These are phyloP conservation scores for Cercospora berteroae DNA, from an alignment of 2,329 filamentous ascomycete genomes.

Conservation along the genomic window DNA sequence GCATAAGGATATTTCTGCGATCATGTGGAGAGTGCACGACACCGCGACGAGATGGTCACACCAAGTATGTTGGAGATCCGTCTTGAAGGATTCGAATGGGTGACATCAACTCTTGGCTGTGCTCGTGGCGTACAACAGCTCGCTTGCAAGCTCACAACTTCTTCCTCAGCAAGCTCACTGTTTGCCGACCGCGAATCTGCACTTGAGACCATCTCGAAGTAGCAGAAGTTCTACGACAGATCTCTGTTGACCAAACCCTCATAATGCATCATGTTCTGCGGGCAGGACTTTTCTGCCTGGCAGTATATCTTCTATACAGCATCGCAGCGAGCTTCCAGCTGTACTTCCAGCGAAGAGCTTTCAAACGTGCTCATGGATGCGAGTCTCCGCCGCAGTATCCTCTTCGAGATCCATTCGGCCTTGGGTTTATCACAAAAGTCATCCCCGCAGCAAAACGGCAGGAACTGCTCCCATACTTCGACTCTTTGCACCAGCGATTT, in stretches of 20 bases:
- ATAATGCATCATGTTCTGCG: background rate
- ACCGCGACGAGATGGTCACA: background rate
- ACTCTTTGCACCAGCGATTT: constrained; percentile 1
- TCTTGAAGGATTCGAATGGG: background rate
- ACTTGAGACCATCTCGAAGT: background rate
- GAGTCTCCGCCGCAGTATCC: constrained; percentile 5
- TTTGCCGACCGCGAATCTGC: background rate
- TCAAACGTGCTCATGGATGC: constrained; percentile 1
- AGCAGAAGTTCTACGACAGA: background rate
- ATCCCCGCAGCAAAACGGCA: constrained; percentile 6
- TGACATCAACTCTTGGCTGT: background rate
- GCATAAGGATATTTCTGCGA: background rate
- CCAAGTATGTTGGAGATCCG: background rate
- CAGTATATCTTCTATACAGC: background rate
- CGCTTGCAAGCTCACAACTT: background rate
- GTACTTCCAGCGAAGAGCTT: background rate
- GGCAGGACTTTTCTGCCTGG: background rate
- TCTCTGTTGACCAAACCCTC: background rate
- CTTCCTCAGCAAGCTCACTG: background rate
- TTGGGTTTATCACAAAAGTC: constrained; percentile 2
- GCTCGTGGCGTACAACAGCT: background rate
- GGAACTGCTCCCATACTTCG: constrained; percentile 9
- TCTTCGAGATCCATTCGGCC: background rate
- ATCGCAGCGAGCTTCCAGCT: background rate
- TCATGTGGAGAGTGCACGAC: background rate